Evolutionary conservation across 2,329 filamentous ascomycete species (phyloP).

Genomic region (Calonectria henricotiae): DNA sequence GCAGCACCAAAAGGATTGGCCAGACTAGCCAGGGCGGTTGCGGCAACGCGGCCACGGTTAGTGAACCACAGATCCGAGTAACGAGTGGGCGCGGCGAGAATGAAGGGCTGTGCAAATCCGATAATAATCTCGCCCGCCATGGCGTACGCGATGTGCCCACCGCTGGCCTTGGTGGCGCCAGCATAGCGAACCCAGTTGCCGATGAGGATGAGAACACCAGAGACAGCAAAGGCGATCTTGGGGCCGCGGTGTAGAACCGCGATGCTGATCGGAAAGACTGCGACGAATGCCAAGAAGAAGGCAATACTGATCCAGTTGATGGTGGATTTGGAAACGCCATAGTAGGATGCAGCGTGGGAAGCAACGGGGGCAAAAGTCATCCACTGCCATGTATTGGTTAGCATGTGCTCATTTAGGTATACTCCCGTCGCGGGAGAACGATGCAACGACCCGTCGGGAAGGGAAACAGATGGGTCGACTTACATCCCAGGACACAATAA

Average conservation of each 20-base stretch:
- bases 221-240: constrained; percentile 81
- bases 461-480: constrained; percentile 60
- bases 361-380: constrained; percentile 92
- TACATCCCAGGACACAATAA: constrained; percentile 96
- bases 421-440: background rate
- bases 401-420: constrained; percentile 20
- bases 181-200: constrained; percentile 96
- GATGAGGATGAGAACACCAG: constrained; percentile 81
- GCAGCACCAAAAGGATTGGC: constrained; percentile 94
- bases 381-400: constrained; percentile 71
- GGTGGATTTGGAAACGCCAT: constrained; percentile 79
- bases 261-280: constrained; percentile 81
- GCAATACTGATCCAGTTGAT: constrained; percentile 96
- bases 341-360: constrained; percentile 81
- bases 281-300: constrained; percentile 89
- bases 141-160: constrained; percentile 81
- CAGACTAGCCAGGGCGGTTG: constrained; percentile 87
- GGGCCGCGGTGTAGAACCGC: constrained; percentile 86
- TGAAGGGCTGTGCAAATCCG: constrained; percentile 92
- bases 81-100: constrained; percentile 88
- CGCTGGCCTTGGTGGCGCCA: constrained; percentile 70
- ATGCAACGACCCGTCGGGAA: background rate
- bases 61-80: constrained; percentile 98
- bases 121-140: constrained; percentile 95
- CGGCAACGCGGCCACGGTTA: constrained; percentile 84